Evolutionary conservation across 2,329 filamentous ascomycete genomes (phyloP).

Genomic region (Thielaviopsis populi): DNA sequence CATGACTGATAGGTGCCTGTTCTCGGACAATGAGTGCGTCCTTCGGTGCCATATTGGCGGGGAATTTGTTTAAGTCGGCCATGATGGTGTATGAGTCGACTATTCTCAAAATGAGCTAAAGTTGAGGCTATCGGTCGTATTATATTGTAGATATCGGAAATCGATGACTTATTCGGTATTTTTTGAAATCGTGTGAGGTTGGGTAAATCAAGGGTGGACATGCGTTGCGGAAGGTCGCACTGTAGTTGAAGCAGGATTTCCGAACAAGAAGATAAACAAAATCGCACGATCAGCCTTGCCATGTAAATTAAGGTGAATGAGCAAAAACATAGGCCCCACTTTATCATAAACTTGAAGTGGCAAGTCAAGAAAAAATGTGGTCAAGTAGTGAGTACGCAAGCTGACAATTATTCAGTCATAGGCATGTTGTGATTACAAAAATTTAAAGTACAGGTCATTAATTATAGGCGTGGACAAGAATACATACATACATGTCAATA

Average conservation of each 20-base stretch:
- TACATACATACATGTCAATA: too few relatives aligned
- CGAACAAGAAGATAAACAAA: too few relatives aligned
- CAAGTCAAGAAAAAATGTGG: background rate
- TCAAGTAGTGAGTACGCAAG: background rate
- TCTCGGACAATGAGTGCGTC: constrained; percentile 45
- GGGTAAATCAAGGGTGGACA: background rate
- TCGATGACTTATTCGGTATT: background rate
- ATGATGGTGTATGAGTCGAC: constrained; percentile 26
- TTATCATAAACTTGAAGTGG: background rate
- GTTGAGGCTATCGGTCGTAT: background rate
- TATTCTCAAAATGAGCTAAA: background rate
- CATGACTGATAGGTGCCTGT: constrained; percentile 40
- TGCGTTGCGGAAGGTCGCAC: background rate
- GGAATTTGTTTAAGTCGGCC: constrained; percentile 48
- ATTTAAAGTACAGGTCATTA: too few relatives aligned
- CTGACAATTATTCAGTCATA: background rate
- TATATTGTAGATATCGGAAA: background rate
- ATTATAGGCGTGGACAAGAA: too few relatives aligned
- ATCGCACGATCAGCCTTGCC: too few relatives aligned
- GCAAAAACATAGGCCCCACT: background rate
- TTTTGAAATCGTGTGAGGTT: background rate
- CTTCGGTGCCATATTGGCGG: constrained; percentile 50
- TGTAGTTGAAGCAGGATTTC: background rate
- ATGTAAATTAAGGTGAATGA: background rate
- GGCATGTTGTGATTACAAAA: background rate